Evolutionary conservation across 2,329 filamentous ascomycete genomes (phyloP).

Genomic region (Sclerotinia glacialis): DNA sequence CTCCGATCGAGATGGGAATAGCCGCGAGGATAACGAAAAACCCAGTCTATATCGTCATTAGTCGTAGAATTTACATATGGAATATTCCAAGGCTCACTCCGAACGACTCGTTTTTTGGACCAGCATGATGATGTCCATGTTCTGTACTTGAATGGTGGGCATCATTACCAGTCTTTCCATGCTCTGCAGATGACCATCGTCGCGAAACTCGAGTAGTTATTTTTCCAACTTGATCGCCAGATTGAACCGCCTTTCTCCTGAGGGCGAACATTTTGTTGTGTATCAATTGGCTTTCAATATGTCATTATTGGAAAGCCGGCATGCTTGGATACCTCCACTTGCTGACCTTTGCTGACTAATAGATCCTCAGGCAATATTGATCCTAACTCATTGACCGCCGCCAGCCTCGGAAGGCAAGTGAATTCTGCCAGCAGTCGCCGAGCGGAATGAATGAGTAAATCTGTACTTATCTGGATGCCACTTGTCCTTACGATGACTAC

Average conservation of each 20-base stretch:
- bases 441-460: not conserved
- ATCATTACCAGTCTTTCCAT: slow-evolving; percentile 31
- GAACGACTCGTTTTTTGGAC: slow-evolving; percentile 47
- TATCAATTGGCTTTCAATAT: slow-evolving; percentile 33
- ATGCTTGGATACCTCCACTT: slow-evolving; percentile 1
- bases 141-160: slow-evolving; percentile 30
- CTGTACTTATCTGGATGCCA: slow-evolving; percentile 26
- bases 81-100: slow-evolving; percentile 45
- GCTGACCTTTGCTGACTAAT: slow-evolving; percentile 8
- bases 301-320: not conserved
- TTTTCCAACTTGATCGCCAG: slow-evolving; percentile 32
- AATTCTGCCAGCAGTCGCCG: slow-evolving; percentile 1
- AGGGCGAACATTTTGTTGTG: slow-evolving; percentile 38
- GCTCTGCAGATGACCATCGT: slow-evolving; percentile 31
- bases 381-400: not conserved
- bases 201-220: slow-evolving; percentile 24
- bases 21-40: slow-evolving; percentile 48
- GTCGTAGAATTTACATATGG: not conserved
- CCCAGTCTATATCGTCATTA: slow-evolving; percentile 41
- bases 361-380: not conserved
- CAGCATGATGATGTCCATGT: slow-evolving; percentile 39
- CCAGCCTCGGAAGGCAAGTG: not conserved
- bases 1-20: slow-evolving; percentile 45
- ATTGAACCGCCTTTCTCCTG: slow-evolving; percentile 37
- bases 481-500: slow-evolving; percentile 37